phyloP scores from a whole-genome alignment of 2,329 filamentous ascomycete species.

The Pseudogymnoascus sp. region DNA sequence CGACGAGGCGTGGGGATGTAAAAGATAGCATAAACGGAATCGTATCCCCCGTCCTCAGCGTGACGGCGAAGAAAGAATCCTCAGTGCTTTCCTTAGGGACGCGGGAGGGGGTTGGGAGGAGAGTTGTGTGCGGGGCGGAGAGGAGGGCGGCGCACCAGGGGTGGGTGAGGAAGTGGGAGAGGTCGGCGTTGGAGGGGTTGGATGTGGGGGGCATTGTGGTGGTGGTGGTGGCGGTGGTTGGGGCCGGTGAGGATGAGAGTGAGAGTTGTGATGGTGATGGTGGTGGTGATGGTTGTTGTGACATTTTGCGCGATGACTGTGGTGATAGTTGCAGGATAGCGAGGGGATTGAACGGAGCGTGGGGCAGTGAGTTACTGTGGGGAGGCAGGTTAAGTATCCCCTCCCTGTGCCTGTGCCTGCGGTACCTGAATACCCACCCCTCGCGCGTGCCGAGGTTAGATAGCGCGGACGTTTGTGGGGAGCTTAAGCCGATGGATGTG shows the following conservation, averaged over 20 bases:
- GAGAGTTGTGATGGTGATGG: background rate
- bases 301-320: background rate
- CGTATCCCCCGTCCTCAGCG: slow-evolving; percentile 41
- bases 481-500: background rate
- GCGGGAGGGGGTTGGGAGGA: slow-evolving; percentile 33
- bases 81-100: slow-evolving; percentile 32
- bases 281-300: background rate
- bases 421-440: no score
- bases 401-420: no score
- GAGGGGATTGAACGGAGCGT: background rate
- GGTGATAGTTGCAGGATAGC: background rate
- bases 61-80: slow-evolving; percentile 44
- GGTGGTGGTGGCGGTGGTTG: background rate
- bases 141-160: slow-evolving; percentile 42
- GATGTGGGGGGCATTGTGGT: background rate
- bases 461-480: background rate
- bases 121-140: slow-evolving; percentile 31
- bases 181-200: slow-evolving; percentile 10
- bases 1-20: background rate
- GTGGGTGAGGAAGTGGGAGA: slow-evolving; percentile 30
- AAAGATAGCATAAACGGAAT: slow-evolving; percentile 26
- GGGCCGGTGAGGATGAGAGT: background rate
- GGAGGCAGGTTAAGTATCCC: no score
- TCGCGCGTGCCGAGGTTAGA: slow-evolving; percentile 2
- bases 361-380: background rate